Evolutionary conservation across 805 yeast genomes (phyloP), one percentile per base, ranked within the genome.

Genomic region (Nematodospora valgi): DNA sequence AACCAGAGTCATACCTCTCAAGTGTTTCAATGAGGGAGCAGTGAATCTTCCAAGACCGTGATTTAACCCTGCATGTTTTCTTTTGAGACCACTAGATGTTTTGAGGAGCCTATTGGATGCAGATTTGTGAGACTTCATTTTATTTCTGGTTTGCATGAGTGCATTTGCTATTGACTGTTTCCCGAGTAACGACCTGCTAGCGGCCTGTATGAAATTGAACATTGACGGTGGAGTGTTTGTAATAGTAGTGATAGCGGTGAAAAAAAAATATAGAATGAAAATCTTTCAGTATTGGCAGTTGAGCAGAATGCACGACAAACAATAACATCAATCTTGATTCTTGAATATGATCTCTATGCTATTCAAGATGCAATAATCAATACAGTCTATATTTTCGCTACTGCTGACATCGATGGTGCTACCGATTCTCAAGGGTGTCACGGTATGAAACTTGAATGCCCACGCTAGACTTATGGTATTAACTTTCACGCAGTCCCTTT

Each of bases 1-100:
- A 25, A 79, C 86, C 47, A 62, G 54, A 6, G 70, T 76, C 46
- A 71, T 82, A 20, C 78, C 82, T 45, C 78, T 74, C 59, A 82
- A 68, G 48, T 71, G 72, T 41, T 76, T 66, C 51, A 83, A 61
- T 17, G 74, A 68, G 34, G 80, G 70, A 26, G 75, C 64, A 21
- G 88, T 73, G 82, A 93, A 89, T 15, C 95, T 89, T 2, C 88
- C 86, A 52, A 89, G 89, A 33, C 97, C 96, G 57, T 89, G 97
- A 46, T 85, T 83, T 65, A 95, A 77, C 8, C 96, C 95, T 14
- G 94, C 83, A 48, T 79, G 68, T 42, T 64, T 66, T 49, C 72
- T 59, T 49, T 64, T 65, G 45, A 77, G 43, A 73, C 89, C 76
- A 29, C 67, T 65, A 2, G 84, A 86, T 4, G 84, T 82, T 50